Base-by-base conservation (phyloP, 176 grass and related monocot species). In the Oropetium thomaeum region DNA sequence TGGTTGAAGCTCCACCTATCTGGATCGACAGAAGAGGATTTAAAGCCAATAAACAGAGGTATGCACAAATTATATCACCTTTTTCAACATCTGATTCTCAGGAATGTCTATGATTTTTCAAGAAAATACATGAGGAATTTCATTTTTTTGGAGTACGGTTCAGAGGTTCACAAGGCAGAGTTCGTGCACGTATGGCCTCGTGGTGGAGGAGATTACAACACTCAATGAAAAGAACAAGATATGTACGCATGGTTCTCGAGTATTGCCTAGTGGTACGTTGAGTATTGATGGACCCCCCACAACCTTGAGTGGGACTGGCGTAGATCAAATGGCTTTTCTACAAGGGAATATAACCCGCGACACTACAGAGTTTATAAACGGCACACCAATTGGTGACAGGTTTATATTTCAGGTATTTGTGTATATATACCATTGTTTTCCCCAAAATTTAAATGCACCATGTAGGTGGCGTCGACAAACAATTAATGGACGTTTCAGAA, bases 41-140 rank as follows among this genome's bases (percentile, higher is more conserved):
- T 30, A 98, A 98, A 94, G 91, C 96, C 72, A 98, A 98, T 73
- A 94, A 75, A 92, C 91, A n/a, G 91, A 98, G 91, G 91, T 92
- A 70, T 74, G 64, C 17, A 19, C 40, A 73, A 48, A 27, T 64
- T 19, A 59, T 42, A 5, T 63, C 5, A 19, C 10, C 26, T 45
- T 14, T 45, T 42, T 10, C 8, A 10, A 42, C 40, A 12, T 42
- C 40, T 42, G 40, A 44, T 44, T 44, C 16, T 15, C 4, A 15
- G 42, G 16, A 44, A n/a, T n/a, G n/a, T n/a, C n/a, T n/a, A n/a
- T n/a, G n/a, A n/a, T n/a, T n/a, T n/a, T n/a, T 68, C 11, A 67
- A 58, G 37, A 69, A 74, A 75, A 33, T 62, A 71, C 63, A 76
- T 72, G 78, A 69, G 13, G 34, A 77, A 58, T 44, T 63, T 34